Base-by-base conservation (phyloP, 306 rosid species). In the Sphenostylis stenocarpa region DNA sequence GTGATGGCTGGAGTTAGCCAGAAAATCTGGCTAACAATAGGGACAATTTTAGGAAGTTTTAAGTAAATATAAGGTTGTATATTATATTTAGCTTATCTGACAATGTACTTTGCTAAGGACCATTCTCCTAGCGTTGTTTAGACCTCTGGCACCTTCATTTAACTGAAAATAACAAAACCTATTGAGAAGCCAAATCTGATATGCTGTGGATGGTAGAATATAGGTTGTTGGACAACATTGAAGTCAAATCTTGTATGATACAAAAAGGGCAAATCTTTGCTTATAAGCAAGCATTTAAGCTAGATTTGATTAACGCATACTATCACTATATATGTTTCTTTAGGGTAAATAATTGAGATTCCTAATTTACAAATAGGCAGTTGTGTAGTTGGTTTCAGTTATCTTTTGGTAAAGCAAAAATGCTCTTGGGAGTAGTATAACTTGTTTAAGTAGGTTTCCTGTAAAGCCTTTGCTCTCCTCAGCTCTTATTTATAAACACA, bases 381-480 rank as follows among this genome's bases (percentile, higher is more conserved):
- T 75, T 38, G 2, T 63, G 45, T 43, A 20, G 62, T 61, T 61
- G 51, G 33, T 21, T 75, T 47, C 9, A 56, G 41, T 61, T 74
- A 11, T 29, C 70, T 61, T 61, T 74, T 39, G 17, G 62, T 12
- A 62, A 75, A 62, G 62, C 33, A 23, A 49, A 76, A 65, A 8
- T 38, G 45, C 11, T 77, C 5, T 3, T 17, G 33, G 43, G 24
- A 53, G 67, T 26, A 77, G 49, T 28, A 43, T 77, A 67, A 67
- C 81, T 67, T 67, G 75, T 55, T 67, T 41, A 69, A 20, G 26
- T 34, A 48, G 58, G 60, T 67, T 77, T 71, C 23, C 38, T 41
- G 44, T 43, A 77, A 67, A 67, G 68, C 19, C 29, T 51, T 23
- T 33, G 36, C 69, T 67, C 55, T 9, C 33, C 12, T 61, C 36